phyloP scores from a whole-genome alignment of 2,329 filamentous ascomycete species.

The Aspergillus sp. region DNA sequence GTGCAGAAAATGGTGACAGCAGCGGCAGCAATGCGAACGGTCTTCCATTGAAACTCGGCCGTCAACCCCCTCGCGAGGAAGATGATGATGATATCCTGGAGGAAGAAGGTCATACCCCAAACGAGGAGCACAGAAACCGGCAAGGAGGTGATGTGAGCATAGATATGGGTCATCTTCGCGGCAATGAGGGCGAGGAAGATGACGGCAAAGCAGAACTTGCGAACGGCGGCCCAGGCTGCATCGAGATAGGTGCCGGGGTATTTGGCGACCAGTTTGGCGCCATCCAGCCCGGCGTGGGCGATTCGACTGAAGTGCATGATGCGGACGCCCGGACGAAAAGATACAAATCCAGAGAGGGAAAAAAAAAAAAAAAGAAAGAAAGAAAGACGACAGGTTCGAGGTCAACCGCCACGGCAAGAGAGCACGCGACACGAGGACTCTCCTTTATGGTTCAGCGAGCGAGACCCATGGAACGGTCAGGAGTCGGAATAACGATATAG shows the following conservation, averaged over 20 bases:
- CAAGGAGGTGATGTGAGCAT: constrained; percentile 21
- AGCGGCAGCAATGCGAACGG: constrained; percentile 12
- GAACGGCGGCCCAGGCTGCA: constrained; percentile 20
- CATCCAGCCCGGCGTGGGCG: not conserved
- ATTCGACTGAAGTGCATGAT: not conserved
- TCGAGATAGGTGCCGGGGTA: constrained; percentile 10
- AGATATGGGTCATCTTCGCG: constrained; percentile 22
- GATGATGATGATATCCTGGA: constrained; percentile 22
- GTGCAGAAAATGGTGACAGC: constrained; percentile 22
- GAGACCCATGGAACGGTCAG: not conserved
- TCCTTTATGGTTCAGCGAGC: no score
- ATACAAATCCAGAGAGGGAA: not conserved
- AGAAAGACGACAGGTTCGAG: no score
- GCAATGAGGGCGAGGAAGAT: constrained; percentile 20
- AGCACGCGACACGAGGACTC: not conserved
- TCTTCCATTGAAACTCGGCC: constrained; percentile 17
- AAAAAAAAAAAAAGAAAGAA: not conserved
- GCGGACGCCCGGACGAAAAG: not conserved
- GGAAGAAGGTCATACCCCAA: constrained; percentile 25
- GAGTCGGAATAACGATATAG: no score
- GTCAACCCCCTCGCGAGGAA: constrained; percentile 17
- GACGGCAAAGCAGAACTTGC: constrained; percentile 26
- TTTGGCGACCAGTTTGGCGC: not conserved
- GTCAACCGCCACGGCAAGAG: not conserved
- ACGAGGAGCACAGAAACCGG: constrained; percentile 15